phyloP scores from a whole-genome alignment of 164 flowering plant species.

The Kingdonia uniflora region DNA sequence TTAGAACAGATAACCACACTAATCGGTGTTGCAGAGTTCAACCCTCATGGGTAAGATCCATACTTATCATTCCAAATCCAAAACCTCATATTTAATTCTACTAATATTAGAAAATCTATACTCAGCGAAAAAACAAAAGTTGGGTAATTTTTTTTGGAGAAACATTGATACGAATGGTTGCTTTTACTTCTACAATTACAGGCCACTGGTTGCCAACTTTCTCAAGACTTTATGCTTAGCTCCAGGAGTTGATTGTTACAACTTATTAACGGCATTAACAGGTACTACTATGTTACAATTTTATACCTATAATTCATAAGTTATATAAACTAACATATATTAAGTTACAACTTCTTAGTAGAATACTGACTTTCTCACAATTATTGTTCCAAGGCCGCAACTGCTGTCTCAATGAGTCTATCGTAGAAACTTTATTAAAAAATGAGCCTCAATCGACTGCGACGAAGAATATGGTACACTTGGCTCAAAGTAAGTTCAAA shows the following conservation, averaged over 20 bases:
- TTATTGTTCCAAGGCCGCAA: conserved; percentile 32
- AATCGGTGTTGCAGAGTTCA: conserved; percentile 59
- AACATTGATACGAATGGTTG: neutral
- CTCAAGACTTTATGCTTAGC: conserved; percentile 33
- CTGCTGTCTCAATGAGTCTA: conserved; percentile 48
- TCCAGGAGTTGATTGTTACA: conserved; percentile 56
- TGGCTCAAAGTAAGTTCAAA: conserved; percentile 61
- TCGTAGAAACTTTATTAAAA: conserved; percentile 28
- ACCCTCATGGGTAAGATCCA: conserved; percentile 54
- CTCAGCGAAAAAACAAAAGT: neutral
- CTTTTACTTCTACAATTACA: conserved; percentile 12
- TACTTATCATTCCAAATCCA: neutral
- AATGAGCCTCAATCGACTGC: conserved; percentile 68
- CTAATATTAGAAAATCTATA: no score
- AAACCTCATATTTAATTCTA: no score
- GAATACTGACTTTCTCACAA: neutral
- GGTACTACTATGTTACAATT: conserved; percentile 11
- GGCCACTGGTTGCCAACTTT: conserved; percentile 26
- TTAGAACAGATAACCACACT: conserved; percentile 29
- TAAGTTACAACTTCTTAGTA: neutral
- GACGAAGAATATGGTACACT: conserved; percentile 69
- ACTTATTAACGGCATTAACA: conserved; percentile 27
- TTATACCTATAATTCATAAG: neutral
- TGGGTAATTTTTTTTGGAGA: neutral
- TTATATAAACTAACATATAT: neutral